A percentile compares a stretch with the other conserved stretches of the same genome.
Evolutionary conservation across 768 basidiomycete genomes (phyloP).

Genomic region (Amanita inopinata): DNA sequence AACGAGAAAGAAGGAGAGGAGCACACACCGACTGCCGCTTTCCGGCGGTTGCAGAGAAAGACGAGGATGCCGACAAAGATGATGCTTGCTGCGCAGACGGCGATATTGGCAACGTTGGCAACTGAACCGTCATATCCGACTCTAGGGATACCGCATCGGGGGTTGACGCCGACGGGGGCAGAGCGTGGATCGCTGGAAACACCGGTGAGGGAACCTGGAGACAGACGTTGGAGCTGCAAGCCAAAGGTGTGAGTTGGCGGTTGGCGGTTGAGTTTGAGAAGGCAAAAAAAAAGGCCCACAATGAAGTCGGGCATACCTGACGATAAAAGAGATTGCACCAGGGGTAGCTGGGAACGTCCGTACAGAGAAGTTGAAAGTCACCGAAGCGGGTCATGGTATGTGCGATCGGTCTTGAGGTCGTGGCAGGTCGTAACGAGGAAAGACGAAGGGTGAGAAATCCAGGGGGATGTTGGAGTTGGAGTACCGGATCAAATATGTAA

Average conservation of each 20-base stretch:
- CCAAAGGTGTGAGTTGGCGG: constrained; percentile 15
- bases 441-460: too few relatives aligned
- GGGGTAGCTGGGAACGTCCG: constrained; percentile 66
- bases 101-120: constrained; percentile 82
- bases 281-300: constrained; percentile 6
- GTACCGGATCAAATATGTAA: too few relatives aligned
- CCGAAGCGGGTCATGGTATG: constrained; percentile 48
- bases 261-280: background rate
- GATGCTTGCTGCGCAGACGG: constrained; percentile 69
- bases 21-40: constrained; percentile 70
- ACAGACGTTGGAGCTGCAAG: constrained; percentile 28
- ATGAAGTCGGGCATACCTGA: constrained; percentile 40
- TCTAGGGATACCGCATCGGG: constrained; percentile 66
- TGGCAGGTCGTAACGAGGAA: constrained; percentile 8
- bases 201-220: constrained; percentile 27
- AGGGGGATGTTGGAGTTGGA: too few relatives aligned
- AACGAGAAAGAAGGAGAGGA: background rate
- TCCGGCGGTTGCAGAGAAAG: constrained; percentile 47
- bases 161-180: constrained; percentile 79
- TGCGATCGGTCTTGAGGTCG: constrained; percentile 1
- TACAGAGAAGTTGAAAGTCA: constrained; percentile 62
- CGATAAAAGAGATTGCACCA: constrained; percentile 95
- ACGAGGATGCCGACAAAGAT: constrained; percentile 51
- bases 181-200: constrained; percentile 32
- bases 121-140: constrained; percentile 48